Evolutionary conservation across 768 basidiomycete species (phyloP).

Genomic region (Trametes cingulata): DNA sequence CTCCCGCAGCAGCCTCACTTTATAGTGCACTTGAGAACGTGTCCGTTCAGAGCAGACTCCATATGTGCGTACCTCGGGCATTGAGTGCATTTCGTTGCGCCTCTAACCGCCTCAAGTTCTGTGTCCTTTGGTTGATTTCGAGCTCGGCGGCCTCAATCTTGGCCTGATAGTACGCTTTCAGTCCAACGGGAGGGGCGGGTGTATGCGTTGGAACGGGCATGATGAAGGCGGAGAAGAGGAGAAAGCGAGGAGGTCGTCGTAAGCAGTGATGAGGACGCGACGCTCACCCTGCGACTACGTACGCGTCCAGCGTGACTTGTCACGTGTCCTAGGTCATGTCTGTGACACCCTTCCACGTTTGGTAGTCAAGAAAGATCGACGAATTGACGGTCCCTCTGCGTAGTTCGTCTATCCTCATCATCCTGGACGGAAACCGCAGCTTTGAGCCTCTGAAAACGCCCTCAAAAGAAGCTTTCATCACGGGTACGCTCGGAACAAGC

Average conservation of each 20-base stretch:
- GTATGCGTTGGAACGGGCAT: slow-evolving; percentile 43
- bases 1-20: slow-evolving; percentile 88
- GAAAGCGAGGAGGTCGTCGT: slow-evolving; percentile 7
- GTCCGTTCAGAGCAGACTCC: too few relatives aligned
- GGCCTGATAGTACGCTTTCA: slow-evolving; percentile 91
- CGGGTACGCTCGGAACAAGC: too few relatives aligned
- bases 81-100: slow-evolving; percentile 97
- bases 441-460: too few relatives aligned
- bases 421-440: too few relatives aligned
- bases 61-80: slow-evolving; percentile 68
- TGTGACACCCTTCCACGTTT: slow-evolving; percentile 8
- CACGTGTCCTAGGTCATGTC: slow-evolving; percentile 1
- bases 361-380: slow-evolving; percentile 13
- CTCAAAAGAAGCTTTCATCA: too few relatives aligned
- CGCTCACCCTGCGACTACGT: slow-evolving; percentile 12
- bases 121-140: slow-evolving; percentile 93
- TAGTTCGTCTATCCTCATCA: too few relatives aligned
- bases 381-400: too few relatives aligned
- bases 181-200: slow-evolving; percentile 55
- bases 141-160: slow-evolving; percentile 95
- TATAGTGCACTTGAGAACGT: background rate
- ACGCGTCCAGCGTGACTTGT: slow-evolving; percentile 19
- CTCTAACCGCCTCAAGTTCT: slow-evolving; percentile 92
- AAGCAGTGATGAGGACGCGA: slow-evolving; percentile 13
- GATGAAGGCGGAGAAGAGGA: background rate